phyloP scores from a whole-genome alignment of 306 rosid genomes.

The Canavalia gladiata region DNA sequence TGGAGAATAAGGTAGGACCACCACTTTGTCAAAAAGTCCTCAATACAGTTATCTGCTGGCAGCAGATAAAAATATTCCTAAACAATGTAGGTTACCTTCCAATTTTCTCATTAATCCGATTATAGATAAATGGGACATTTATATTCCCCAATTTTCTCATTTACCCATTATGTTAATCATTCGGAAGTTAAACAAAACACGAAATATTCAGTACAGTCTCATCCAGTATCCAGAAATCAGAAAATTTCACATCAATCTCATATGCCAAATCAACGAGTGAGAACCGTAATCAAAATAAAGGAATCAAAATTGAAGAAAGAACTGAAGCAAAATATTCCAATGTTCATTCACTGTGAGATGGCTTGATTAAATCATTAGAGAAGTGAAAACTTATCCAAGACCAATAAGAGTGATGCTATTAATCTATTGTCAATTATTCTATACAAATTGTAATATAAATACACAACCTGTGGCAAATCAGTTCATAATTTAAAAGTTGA shows the following conservation, averaged over 20 bases:
- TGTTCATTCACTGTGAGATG: background rate
- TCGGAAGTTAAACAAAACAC: background rate
- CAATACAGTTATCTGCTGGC: background rate
- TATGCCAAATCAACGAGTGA: no score
- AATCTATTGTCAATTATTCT: no score
- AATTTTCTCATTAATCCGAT: background rate
- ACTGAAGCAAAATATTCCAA: background rate
- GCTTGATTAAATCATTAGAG: no score
- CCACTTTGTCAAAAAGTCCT: slow-evolving; percentile 11
- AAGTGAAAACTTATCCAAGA: no score
- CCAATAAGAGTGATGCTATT: no score
- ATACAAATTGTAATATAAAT: no score
- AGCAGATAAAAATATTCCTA: background rate
- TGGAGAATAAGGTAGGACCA: background rate
- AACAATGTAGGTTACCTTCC: background rate
- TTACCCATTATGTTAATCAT: background rate
- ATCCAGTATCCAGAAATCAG: background rate
- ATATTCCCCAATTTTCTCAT: background rate
- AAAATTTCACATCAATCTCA: slow-evolving; percentile 9
- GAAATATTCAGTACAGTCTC: background rate
- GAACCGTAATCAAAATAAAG: background rate
- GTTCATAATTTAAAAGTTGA: no score
- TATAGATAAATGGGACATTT: no score
- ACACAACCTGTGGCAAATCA: no score
- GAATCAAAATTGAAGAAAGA: background rate